Conservation (phyloP, 148 eudicot species). For the Gaultheria prostrata region DNA sequence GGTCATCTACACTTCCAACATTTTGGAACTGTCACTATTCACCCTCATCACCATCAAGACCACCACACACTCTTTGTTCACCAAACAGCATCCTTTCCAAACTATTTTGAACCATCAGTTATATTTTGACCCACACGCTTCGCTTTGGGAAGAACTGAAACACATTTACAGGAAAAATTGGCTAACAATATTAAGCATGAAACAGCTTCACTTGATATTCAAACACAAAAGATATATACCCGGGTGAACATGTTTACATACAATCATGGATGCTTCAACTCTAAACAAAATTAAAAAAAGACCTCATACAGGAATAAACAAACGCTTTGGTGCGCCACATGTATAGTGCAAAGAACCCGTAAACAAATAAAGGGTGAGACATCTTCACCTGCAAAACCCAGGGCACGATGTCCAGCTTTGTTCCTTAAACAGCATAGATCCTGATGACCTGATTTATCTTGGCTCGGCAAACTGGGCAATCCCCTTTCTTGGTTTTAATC, state of each 20-base stretch:
- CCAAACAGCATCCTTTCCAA: background rate
- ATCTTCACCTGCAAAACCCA: background rate
- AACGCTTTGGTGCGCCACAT: background rate
- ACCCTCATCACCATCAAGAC: background rate
- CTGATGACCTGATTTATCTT: slow-evolving; percentile 58
- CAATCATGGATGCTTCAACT: background rate
- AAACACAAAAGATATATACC: background rate
- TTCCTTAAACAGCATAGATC: slow-evolving; percentile 53
- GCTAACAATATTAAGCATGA: background rate
- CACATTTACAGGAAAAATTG: background rate
- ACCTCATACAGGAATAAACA: background rate
- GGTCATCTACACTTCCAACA: background rate
- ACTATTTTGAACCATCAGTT: background rate
- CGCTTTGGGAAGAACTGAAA: background rate
- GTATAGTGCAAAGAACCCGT: background rate
- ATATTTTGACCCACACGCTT: background rate
- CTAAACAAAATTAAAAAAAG: background rate
- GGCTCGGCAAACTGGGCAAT: slow-evolving; percentile 64
- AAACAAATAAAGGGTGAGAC: background rate
- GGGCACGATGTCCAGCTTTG: background rate
- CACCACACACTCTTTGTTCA: background rate
- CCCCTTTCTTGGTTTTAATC: slow-evolving; percentile 52
- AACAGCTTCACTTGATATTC: background rate
- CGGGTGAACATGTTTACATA: background rate
- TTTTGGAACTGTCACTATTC: background rate